phyloP scores from a whole-genome alignment of 345 rosid species.

The Brassica incana region DNA sequence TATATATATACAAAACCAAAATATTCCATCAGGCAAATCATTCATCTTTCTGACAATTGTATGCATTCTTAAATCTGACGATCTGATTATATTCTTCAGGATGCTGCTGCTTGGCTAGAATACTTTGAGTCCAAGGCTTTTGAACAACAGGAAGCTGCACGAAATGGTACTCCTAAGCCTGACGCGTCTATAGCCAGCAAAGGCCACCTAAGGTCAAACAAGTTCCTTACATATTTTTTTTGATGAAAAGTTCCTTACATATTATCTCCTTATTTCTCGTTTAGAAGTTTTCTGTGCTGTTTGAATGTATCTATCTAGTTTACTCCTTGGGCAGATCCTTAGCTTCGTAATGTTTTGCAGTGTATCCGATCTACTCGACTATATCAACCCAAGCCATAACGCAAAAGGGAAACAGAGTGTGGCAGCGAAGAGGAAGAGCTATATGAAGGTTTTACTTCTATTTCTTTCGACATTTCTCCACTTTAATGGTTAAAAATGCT shows the following conservation, averaged over 20 bases:
- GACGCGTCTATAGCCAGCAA: conserved; percentile 99
- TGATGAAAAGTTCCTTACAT: background rate
- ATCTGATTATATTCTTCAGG: conserved; percentile 54
- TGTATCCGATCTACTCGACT: conserved; percentile 95
- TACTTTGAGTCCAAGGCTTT: conserved; percentile 96
- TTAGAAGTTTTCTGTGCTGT: conserved; percentile 8
- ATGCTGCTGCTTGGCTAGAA: conserved; percentile 99
- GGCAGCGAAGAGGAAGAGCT: conserved; percentile 68
- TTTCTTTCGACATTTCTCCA: background rate
- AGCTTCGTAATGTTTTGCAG: conserved; percentile 49
- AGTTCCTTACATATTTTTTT: background rate
- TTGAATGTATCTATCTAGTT: conserved; percentile 20
- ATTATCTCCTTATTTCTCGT: conserved; percentile 14
- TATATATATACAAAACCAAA: conserved; percentile 34
- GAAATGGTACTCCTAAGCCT: conserved; percentile 95
- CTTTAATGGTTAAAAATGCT: background rate
- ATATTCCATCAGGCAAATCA: conserved; percentile 2
- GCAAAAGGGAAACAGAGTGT: conserved; percentile 66
- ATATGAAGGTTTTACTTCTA: conserved; percentile 58
- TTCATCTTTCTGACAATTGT: conserved; percentile 16
- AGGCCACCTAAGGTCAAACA: conserved; percentile 88
- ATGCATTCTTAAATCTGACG: background rate
- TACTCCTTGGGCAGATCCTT: conserved; percentile 28
- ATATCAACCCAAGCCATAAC: conserved; percentile 83
- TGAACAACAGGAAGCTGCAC: conserved; percentile 98